phyloP scores from a whole-genome alignment of 345 rosid species.

The Erodium maritimum region DNA sequence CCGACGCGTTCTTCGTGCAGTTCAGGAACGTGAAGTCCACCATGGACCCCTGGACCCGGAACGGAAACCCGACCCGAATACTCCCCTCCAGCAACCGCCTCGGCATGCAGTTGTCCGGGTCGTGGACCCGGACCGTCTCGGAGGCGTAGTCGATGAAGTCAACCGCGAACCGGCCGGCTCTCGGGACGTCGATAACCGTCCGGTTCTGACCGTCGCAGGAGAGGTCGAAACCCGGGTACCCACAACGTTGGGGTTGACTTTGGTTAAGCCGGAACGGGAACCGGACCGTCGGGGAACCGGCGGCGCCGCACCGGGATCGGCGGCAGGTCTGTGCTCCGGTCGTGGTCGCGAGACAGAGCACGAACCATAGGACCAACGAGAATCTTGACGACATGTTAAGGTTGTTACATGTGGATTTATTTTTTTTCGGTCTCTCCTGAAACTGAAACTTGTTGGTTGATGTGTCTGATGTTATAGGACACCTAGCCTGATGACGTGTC shows the following conservation, averaged over 20 bases:
- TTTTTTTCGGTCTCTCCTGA: no score
- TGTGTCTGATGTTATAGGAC: no score
- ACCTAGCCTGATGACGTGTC: no score
- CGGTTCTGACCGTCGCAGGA: background rate
- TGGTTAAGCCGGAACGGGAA: constrained; percentile 2
- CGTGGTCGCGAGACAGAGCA: no score
- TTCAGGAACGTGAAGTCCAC: background rate
- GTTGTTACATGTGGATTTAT: no score
- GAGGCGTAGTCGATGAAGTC: background rate
- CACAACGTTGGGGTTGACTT: background rate
- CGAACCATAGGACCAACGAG: no score
- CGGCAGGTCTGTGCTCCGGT: background rate
- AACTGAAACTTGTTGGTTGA: no score
- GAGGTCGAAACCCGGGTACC: constrained; percentile 4
- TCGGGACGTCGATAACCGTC: background rate
- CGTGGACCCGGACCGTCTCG: background rate
- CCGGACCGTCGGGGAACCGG: background rate
- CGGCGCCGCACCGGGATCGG: background rate
- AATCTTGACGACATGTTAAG: no score
- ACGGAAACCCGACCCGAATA: background rate
- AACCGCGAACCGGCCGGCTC: constrained; percentile 6
- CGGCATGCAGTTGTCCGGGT: constrained; percentile 9
- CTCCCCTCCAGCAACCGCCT: background rate
- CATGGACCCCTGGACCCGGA: background rate
- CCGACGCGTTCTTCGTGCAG: background rate